Evolutionary conservation across 306 rosid species (phyloP), one percentile per base, ranked within the genome.

Genomic region (Glycine soja): DNA sequence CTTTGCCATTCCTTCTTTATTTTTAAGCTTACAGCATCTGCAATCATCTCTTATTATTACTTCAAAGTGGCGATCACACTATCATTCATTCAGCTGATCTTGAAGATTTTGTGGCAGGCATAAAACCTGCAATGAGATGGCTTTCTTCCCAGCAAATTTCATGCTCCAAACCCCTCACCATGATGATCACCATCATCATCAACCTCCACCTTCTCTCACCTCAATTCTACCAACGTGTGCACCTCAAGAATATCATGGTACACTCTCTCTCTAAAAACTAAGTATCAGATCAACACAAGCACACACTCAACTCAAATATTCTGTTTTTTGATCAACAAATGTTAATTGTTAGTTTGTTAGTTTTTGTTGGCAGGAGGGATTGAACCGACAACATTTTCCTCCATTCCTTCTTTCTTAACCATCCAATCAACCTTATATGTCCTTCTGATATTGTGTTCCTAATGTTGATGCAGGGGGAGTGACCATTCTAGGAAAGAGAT

Each of bases 81-180:
- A 80, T 18, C 15, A 61, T 14, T 24, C 30, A 24, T 24, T 24
- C 30, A 24, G 30, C 30, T 77, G 48, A 63, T 83, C 82, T 77
- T 80, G 77, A 72, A 74, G 88, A 78, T 70, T 70, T 78, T 74
- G 74, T 72, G 74, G 79, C 72, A 77, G 74, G 74, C 36, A 68
- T 88, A 68, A 86, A 80, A 83, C 84, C 30, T 79, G 88, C 72
- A 89, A 88, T 90, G 92, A 93, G 83, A 96, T 96, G 98, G 91
- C 95, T 73, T 96, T 96, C 89, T 96, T 96, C 84, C 88, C 92
- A 32, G 84, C 98, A 85, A 93, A 96, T 85, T 96, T 96, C 91
- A 92, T 93, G 97, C 87, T 91, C 13, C 99, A 92, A 85, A 85
- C 93, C 19, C 87, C 97, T 47, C 98, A 87, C 45, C 91, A 87